These are phyloP conservation scores for Glycine tomentella DNA, from an alignment of 306 rosid species.

Conservation along the genomic window DNA sequence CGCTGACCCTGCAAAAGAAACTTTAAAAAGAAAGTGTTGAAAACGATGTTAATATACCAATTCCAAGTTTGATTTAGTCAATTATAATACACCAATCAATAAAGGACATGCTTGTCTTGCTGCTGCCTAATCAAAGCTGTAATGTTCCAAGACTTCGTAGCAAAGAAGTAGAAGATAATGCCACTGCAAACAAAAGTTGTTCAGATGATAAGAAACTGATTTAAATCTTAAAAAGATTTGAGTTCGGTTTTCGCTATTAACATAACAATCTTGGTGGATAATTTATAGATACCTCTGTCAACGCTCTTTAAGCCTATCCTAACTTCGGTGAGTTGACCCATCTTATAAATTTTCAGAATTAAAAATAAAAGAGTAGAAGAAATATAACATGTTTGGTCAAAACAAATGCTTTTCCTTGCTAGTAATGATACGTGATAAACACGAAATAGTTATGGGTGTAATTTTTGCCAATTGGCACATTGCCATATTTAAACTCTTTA, in stretches of 20 bases:
- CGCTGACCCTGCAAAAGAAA: slow-evolving; percentile 36
- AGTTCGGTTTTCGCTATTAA: no score
- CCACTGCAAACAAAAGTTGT: no score
- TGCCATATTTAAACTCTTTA: background rate
- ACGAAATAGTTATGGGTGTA: no score
- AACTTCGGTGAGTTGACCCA: no score
- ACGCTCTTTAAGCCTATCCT: no score
- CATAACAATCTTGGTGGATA: no score
- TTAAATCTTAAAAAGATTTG: no score
- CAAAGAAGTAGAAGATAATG: slow-evolving; percentile 34
- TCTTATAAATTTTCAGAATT: no score
- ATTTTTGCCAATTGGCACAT: no score
- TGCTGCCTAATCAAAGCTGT: slow-evolving; percentile 37
- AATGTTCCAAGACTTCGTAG: slow-evolving; percentile 44
- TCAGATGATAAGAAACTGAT: no score
- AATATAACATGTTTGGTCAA: slow-evolving; percentile 27
- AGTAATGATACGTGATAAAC: slow-evolving; percentile 18
- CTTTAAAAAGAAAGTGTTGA: slow-evolving; percentile 1
- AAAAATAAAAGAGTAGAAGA: no score
- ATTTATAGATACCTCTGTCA: no score
- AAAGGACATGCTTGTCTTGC: slow-evolving; percentile 43
- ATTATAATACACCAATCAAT: slow-evolving; percentile 21
- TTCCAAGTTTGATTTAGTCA: slow-evolving; percentile 43
- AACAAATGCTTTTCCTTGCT: background rate
- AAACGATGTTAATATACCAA: slow-evolving; percentile 7